Evolutionary conservation across 768 basidiomycete species (phyloP), one percentile per base, ranked within the genome.

Genomic region (Boletus vinaceobasis): DNA sequence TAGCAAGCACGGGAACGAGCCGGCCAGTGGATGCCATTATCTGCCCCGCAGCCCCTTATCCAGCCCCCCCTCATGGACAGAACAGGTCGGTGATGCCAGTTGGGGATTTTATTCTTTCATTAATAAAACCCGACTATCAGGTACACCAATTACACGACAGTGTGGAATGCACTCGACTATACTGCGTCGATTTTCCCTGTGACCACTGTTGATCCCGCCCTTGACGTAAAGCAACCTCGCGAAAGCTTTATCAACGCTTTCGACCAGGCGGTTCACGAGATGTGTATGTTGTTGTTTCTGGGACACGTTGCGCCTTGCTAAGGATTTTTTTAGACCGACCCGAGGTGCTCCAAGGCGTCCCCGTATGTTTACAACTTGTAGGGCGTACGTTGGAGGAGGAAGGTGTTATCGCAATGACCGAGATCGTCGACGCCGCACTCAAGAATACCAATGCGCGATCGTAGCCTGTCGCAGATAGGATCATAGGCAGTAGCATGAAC

Each of bases 1-100:
- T 60, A 10, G 57, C 50, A 0, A 44, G 60, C 14, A 90, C 88
- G 0, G 81, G 80, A 0, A 91, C 87, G 0, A 87, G 85, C 2
- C 71, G 90, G 2, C 85, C 88, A 5, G 79, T 91, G 7, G 90
- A 92, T 64, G 88, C 85, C 2, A 81, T 93, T 59, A 84, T 92
- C 35, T 71, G 75, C 2, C 86, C 90, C 21, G 76, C 73, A 3
- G 84, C 85, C 2, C 76, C 87, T 2, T 84, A 73, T 62, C 71
- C 77, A 1, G 85, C 89, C 1, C 71, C 81, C 5, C 87, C 84
- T 10, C 88, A 89, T 62, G 87, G 87, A 15, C 65, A 65, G 46
- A 79, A 79, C 55, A 74, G 48, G 84, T 86, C 42, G 59, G 78
- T 66, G 14, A 11, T 39, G 3, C 21, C 14, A 26, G 21, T 31